Base-by-base conservation (phyloP, 2,329 filamentous ascomycete genomes). In the Diaporthe nobilis region DNA sequence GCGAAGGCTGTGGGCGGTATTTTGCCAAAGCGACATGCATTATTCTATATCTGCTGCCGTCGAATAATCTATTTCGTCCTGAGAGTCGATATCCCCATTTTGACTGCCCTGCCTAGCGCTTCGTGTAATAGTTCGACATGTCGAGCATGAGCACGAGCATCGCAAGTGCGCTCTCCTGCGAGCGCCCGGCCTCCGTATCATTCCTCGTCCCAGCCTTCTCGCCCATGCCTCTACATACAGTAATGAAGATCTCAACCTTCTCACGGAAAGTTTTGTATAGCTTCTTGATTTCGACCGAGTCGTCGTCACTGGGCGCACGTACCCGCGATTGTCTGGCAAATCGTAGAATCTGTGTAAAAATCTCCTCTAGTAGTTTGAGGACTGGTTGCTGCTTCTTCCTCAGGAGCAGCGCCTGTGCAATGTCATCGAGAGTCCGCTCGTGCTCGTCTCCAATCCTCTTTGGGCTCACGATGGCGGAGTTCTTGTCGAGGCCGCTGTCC, bases 371-470 rank as follows among this genome's bases (percentile, higher is more conserved):
- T 0, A 97, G 85, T 53, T 89, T 90, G 77, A 95, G 87, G 0
- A 95, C 90, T 1, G 94, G 92, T 75, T 91, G 88, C 82, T 98
- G 95, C 49, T 94, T 88, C 80, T 94, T 94, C 75, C 94, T 90
- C 3, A 98, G 85, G 20, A 98, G 88, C 0, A 97, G 85, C 0
- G 91, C 91, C 77, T 92, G 91, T 85, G 96, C 90, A 63, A 97
- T 95, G 70, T 91, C 88, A 81, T 97, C 93, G 2, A 98, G 87
- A 10, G 93, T 90, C 47, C 90, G 87, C 77, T 95, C 93, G 79
- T 98, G 95, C 34, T 92, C 90, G 58, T 91, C 89, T 31, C 92
- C 88, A 17, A 98, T 84, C 57, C 90, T 87, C 53, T 93, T 91
- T 0, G 96, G 89, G 20, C 94, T 93, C 34, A 75, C 71, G n/a